Base-by-base conservation (phyloP, 306 rosid genomes). In the Rosa persica region DNA sequence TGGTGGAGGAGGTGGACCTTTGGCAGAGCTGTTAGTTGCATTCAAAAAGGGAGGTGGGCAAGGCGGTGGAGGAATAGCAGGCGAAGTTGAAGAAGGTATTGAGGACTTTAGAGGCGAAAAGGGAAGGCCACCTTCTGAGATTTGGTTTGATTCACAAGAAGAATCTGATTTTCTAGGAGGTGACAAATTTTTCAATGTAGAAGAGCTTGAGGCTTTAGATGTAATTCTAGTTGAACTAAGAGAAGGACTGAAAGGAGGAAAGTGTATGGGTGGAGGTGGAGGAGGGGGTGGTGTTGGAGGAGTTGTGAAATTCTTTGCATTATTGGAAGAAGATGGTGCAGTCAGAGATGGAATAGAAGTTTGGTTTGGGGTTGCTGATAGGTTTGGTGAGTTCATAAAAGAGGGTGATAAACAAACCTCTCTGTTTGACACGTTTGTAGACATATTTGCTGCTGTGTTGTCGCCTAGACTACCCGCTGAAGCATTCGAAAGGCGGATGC, bases 1-100 rank as follows among this genome's bases (percentile, higher is more conserved):
- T 19, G 98, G 93, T 19, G 93, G 96, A 78, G 97, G 99, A 49
- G 96, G 93, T 27, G 93, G 97, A 8, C 91, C 82, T 82, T 88
- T 94, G 22, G 40, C 36, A 52, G 78, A 83, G 39, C 66, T 70
- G 23, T 2, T 81, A 47, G 70, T 80, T 23, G 80, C 72, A 68
- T 81, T 90, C 9, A 42, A 70, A 82, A 84, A 77, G 55, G 96
- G 93, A 72, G 99, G 98, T 2, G 97, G 97, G 54, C 90, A 82
- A 27, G 98, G 98, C 61, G 98, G 97, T 54, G 93, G 87, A 52
- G 99, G 98, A 82, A 90, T 81, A 44, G 34, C 39, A 48, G 89
- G 65, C 62, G 88, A 81, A 69, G 86, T 72, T 70, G 78, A 73
- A 73, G 93, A 39, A 12, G 77, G 76, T 67, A 67, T 72, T 16